These are phyloP conservation scores for Clonostachys sp. DNA, from an alignment of 2,329 filamentous ascomycete species.

Conservation along the genomic window DNA sequence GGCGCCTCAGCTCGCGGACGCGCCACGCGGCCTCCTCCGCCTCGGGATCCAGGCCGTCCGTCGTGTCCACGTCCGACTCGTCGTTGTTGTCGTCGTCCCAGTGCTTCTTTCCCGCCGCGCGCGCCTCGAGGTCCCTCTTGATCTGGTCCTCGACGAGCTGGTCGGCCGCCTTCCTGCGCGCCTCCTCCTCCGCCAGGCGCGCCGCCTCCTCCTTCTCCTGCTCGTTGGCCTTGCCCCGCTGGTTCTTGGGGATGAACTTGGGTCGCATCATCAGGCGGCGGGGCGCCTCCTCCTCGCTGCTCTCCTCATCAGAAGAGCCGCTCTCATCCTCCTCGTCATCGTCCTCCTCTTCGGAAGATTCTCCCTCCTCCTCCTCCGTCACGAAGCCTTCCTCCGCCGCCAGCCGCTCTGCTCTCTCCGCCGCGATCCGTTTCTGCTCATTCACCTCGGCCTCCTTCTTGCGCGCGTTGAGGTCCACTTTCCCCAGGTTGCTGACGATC, in stretches of 20 bases:
- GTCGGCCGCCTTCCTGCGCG: conserved; percentile 66
- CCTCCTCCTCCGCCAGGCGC: conserved; percentile 50
- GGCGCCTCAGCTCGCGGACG: conserved; percentile 80
- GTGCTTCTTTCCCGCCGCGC: conserved; percentile 71
- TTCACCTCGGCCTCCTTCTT: conserved; percentile 38
- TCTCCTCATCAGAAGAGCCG: conserved; percentile 34
- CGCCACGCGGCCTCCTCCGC: conserved; percentile 93
- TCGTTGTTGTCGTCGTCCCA: conserved; percentile 79
- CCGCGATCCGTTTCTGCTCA: conserved; percentile 34
- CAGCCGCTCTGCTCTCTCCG: conserved; percentile 40
- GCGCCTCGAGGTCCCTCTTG: conserved; percentile 71
- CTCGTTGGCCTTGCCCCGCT: conserved; percentile 32
- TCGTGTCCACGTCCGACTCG: conserved; percentile 78
- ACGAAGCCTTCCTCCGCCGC: conserved; percentile 51
- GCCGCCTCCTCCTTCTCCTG: conserved; percentile 24
- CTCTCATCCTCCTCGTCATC: conserved; percentile 32
- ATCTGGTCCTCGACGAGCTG: conserved; percentile 85
- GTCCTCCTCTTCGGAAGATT: conserved; percentile 12
- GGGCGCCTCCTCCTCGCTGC: conserved; percentile 52
- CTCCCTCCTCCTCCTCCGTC: conserved; percentile 29
- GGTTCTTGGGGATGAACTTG: conserved; percentile 58
- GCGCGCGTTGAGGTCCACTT: conserved; percentile 46
- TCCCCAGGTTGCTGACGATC: conserved; percentile 48
- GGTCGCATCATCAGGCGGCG: conserved; percentile 56
- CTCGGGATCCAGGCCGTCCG: conserved; percentile 79